Percentiles rank a stretch among this genome's conserved stretches.
These are phyloP conservation scores for Climacium dendroides DNA, from an alignment of 225 moss, liverwort and hornwort genomes.

Conservation along the genomic window DNA sequence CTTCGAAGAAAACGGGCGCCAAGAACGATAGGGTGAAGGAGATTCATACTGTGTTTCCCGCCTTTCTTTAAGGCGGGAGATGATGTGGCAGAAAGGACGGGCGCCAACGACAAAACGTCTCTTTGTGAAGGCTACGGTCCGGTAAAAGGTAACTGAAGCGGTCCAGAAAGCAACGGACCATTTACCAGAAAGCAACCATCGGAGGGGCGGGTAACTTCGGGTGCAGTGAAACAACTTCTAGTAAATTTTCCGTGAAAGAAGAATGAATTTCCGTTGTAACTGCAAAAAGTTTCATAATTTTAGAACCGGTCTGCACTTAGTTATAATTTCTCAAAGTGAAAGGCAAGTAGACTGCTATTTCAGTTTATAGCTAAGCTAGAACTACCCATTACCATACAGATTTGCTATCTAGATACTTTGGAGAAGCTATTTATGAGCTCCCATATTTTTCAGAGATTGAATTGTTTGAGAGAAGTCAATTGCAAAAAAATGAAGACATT, in stretches of 20 bases:
- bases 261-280: accelerated
- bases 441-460: too few species aligned
- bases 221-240: neutral
- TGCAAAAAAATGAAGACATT: too few species aligned
- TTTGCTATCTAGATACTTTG: too few species aligned
- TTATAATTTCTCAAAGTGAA: neutral
- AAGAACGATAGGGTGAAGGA: too few species aligned
- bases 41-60: neutral
- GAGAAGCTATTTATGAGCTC: too few species aligned
- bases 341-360: accelerated
- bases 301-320: neutral
- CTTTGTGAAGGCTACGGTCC: neutral
- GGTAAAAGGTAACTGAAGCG: too few species aligned
- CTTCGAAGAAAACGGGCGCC: neutral
- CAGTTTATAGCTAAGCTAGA: too few species aligned
- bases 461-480: too few species aligned
- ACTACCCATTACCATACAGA: too few species aligned
- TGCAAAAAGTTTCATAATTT: neutral
- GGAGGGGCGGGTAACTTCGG: too few species aligned
- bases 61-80: neutral
- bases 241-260: neutral
- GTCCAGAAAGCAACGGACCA: neutral
- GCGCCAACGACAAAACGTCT: neutral
- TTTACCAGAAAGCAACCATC: neutral
- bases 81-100: neutral